A percentile compares a stretch with the other conserved stretches of the same genome.
These are phyloP conservation scores for Plenodomus biglobosus DNA, from an alignment of 2,329 filamentous ascomycete genomes.

Conservation along the genomic window DNA sequence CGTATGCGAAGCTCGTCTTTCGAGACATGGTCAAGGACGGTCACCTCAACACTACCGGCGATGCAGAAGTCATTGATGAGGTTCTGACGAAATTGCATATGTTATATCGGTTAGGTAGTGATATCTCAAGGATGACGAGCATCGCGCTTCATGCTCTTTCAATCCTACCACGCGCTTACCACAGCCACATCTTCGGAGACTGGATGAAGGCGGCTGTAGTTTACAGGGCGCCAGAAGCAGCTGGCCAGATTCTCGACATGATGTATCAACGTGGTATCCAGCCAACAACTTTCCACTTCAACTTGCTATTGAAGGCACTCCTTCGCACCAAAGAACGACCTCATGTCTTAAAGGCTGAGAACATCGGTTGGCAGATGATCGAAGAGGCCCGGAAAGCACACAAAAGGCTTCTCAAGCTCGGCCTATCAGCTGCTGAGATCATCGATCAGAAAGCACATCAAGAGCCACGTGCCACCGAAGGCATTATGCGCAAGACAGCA, in stretches of 20 bases:
- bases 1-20: conserved; percentile 74
- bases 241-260: conserved; percentile 70
- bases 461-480: not conserved
- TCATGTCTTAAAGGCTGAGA: conserved; percentile 35
- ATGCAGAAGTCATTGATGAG: conserved; percentile 18
- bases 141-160: conserved; percentile 49
- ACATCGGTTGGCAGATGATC: conserved; percentile 43
- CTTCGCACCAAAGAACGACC: conserved; percentile 52
- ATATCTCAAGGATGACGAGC: conserved; percentile 33
- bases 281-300: conserved; percentile 74
- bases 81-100: conserved; percentile 31
- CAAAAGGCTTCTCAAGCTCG: not conserved
- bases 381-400: conserved; percentile 18
- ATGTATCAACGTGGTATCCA: conserved; percentile 71
- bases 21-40: conserved; percentile 79
- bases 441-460: conserved; percentile 3
- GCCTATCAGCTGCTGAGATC: not conserved
- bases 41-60: conserved; percentile 47
- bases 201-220: conserved; percentile 86
- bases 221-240: conserved; percentile 61
- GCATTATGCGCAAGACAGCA: conserved; percentile 18
- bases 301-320: conserved; percentile 79
- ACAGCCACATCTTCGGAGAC: conserved; percentile 82
- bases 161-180: conserved; percentile 56
- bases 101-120: conserved; percentile 31